Percentiles rank a stretch among this genome's conserved stretches.
Conservation (phyloP, 148 eudicot species). For the Limonium bicolor region DNA sequence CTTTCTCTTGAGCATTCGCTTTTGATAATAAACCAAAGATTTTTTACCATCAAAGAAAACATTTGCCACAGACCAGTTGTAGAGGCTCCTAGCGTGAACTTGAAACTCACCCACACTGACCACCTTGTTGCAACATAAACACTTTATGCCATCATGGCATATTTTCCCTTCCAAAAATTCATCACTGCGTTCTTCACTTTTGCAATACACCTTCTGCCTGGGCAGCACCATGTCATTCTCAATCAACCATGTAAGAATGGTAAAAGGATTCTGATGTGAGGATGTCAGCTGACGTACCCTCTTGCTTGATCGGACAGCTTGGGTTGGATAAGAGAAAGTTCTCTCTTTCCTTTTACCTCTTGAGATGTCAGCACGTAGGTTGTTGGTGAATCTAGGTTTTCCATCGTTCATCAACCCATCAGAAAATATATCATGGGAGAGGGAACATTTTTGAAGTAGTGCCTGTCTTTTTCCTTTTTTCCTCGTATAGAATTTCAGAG, state of each 20-base stretch:
- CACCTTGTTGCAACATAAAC: conserved; percentile 92
- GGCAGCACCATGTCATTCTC: conserved; percentile 49
- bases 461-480: too few relatives aligned
- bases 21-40: conserved; percentile 68
- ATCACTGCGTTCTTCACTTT: conserved; percentile 42
- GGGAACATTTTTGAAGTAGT: neutral
- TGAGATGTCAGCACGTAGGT: conserved; percentile 3
- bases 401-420: neutral
- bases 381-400: neutral
- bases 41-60: conserved; percentile 54
- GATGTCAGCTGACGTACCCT: conserved; percentile 30
- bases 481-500: neutral
- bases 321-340: conserved; percentile 7
- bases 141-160: conserved; percentile 74
- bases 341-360: conserved; percentile 18
- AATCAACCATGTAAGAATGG: conserved; percentile 76
- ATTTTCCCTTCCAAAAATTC: conserved; percentile 83
- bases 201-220: conserved; percentile 70
- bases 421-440: neutral
- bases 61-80: conserved; percentile 63
- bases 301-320: conserved; percentile 40
- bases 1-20: conserved; percentile 24
- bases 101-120: conserved; percentile 71
- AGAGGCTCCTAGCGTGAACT: conserved; percentile 80
- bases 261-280: conserved; percentile 36